These are phyloP conservation scores for Brassica hybrid DNA, from an alignment of 441 rosid species.

Conservation along the genomic window DNA sequence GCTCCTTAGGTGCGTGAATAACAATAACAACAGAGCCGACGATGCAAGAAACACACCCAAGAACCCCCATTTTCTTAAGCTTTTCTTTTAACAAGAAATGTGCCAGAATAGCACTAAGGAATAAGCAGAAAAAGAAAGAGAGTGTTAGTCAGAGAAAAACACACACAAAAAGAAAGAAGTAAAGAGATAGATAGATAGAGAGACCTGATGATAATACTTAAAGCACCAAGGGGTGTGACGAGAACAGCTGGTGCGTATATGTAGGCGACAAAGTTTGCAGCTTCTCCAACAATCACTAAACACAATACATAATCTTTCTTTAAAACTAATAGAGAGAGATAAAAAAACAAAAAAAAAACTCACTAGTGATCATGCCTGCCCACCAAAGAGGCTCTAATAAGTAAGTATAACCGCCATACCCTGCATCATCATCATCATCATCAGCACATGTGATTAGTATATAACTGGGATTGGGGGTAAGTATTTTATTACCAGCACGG, in stretches of 20 bases:
- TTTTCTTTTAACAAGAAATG: constrained; percentile 82
- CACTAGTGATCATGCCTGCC: constrained; percentile 72
- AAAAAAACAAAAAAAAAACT: constrained; percentile 25
- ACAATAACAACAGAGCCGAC: constrained; percentile 82
- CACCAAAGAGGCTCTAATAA: constrained; percentile 77
- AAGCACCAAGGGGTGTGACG: constrained; percentile 91
- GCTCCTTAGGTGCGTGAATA: constrained; percentile 84
- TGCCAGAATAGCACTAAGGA: constrained; percentile 73
- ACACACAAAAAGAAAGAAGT: background rate
- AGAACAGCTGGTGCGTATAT: constrained; percentile 88
- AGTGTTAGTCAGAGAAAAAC: background rate
- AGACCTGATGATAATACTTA: constrained; percentile 72
- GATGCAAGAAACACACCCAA: constrained; percentile 88
- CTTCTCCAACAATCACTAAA: constrained; percentile 77
- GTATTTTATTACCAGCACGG: constrained; percentile 74
- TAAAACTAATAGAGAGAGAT: background rate
- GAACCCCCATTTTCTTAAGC: constrained; percentile 68
- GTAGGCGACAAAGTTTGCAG: constrained; percentile 87
- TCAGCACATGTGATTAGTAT: background rate
- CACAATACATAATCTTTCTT: background rate
- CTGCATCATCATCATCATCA: constrained; percentile 5
- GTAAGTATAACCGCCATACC: constrained; percentile 48
- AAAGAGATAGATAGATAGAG: background rate
- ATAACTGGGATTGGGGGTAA: no score
- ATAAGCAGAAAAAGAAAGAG: background rate